Percentiles rank a stretch among this genome's conserved stretches.
Evolutionary conservation across 148 eudicot genomes (phyloP).

Genomic region (Limonium bicolor): DNA sequence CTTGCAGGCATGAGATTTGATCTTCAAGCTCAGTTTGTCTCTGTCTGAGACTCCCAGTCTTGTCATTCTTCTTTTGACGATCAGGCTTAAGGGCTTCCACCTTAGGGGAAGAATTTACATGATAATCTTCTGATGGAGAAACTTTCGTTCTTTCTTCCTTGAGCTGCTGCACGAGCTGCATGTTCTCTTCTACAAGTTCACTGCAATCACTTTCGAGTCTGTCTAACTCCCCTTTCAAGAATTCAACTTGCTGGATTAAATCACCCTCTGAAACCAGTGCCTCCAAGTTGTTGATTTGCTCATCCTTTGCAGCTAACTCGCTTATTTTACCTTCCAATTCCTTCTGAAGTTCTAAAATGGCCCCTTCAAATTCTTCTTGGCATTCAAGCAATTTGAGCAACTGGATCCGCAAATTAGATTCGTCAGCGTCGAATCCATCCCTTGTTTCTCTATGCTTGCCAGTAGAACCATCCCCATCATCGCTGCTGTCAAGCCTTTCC

Average conservation of each 20-base stretch:
- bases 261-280: too few species aligned
- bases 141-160: constrained; percentile 31
- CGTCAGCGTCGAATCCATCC: too few species aligned
- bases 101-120: constrained; percentile 18
- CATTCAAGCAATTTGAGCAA: constrained; percentile 33
- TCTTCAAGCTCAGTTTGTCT: constrained; percentile 23
- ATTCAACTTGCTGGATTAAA: constrained; percentile 27
- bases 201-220: constrained; percentile 66
- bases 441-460: too few species aligned
- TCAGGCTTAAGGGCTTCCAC: constrained; percentile 17
- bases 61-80: constrained; percentile 19
- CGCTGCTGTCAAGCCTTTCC: constrained; percentile 3
- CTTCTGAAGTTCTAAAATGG: constrained; percentile 27
- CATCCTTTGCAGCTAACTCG: constrained; percentile 44
- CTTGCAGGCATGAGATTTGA: constrained; percentile 27
- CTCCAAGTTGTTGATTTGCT: constrained; percentile 39
- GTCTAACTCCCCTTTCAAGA: constrained; percentile 36
- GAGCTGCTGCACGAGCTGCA: constrained; percentile 56
- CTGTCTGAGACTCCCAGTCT: constrained; percentile 18
- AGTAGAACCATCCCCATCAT: neutral
- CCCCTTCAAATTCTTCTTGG: constrained; percentile 34
- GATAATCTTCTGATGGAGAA: constrained; percentile 11
- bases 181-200: constrained; percentile 75
- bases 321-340: constrained; percentile 26
- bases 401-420: constrained; percentile 16